phyloP scores from a whole-genome alignment of 192 early-diverging fungal species.

The Backusella westeae region DNA sequence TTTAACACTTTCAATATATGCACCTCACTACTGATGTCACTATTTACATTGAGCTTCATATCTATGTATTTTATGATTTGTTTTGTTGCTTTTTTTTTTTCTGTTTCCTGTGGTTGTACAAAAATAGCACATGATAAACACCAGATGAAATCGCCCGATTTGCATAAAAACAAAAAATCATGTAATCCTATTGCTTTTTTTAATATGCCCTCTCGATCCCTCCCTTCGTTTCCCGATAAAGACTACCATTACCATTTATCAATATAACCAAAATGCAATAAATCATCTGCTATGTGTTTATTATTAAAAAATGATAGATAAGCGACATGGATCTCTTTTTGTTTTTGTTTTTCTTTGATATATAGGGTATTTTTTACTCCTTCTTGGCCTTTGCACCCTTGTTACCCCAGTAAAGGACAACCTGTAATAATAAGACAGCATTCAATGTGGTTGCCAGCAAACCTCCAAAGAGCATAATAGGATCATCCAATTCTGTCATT shows the following conservation, averaged over 20 bases:
- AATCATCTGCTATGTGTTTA: neutral
- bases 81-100: neutral
- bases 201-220: neutral
- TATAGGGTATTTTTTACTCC: neutral
- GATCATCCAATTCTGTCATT: constrained; percentile 84
- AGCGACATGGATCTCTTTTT: neutral
- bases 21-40: neutral
- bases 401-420: constrained; percentile 74
- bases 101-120: neutral
- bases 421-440: constrained; percentile 73
- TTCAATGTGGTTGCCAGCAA: constrained; percentile 75
- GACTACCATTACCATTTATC: neutral
- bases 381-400: neutral
- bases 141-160: neutral
- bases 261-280: neutral
- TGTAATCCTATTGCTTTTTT: neutral
- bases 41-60: neutral
- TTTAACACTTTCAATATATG: neutral
- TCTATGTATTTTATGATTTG: too few species aligned
- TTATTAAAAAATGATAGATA: neutral
- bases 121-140: neutral
- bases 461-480: constrained; percentile 67
- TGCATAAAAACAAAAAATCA: neutral
- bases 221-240: neutral
- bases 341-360: neutral